Base-by-base conservation (phyloP, 768 basidiomycete species). In the Clitopilus passeckerianus region DNA sequence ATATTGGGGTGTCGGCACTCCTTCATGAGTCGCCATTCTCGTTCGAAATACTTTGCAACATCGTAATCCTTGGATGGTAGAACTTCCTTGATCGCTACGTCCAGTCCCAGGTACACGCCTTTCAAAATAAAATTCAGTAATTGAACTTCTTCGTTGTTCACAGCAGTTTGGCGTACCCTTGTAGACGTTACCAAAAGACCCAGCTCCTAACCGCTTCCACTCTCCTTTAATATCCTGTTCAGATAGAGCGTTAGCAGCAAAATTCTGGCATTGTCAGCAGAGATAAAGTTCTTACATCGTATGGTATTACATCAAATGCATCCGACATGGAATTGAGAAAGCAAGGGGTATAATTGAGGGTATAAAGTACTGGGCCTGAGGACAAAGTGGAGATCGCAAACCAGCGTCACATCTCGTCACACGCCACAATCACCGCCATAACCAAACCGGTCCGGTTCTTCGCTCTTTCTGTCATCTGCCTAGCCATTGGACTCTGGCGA, bases 21-120 rank as follows among this genome's bases (percentile, higher is more conserved):
- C 80, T 94, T 93, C 94, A 98, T 97, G 30, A 98, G 84, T 30
- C 92, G 83, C 93, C 95, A 97, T 80, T 99, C 96, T n/a, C 96
- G 84, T 68, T 96, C 93, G 71, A 98, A 96, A 77, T 99, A 98
- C 74, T 99, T 99, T 66, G 88, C 83, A 34, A 97, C 94, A 66
- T 97, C 93, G 73, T 98, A 98, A 59, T 91, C 92, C 5, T 75
- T 89, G 20, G 91, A 94, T 0, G 93, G 93, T 7, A 97, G 79
- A 2, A 98, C 94, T 75, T 98, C 95, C 72, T 97, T 97, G 73
- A 98, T 93, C 34, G 95, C 95, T 34, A 97, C 91, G 63, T 97
- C 92, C 64, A 97, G 92, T 7, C 97, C 97, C 34, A 99, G 87
- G 75, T 99, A 99, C 27, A 74, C 83, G 1, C 90, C 93, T 92